Conservation (phyloP, 768 basidiomycete genomes). For the Hemileccinum impolitum region DNA sequence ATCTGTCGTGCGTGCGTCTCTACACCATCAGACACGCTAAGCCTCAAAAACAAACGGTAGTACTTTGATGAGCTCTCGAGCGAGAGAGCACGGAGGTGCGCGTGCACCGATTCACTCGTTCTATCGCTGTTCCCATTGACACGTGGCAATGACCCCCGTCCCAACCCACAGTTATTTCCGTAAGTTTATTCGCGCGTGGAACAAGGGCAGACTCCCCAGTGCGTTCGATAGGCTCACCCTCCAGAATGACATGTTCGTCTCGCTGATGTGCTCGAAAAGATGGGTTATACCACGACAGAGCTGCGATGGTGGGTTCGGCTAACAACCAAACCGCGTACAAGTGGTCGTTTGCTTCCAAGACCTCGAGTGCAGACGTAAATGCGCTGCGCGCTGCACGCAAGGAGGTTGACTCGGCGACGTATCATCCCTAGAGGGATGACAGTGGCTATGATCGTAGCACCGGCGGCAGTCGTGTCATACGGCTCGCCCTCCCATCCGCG, state of each 20-base stretch:
- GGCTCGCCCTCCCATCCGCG: conserved; percentile 66
- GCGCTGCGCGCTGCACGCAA: conserved; percentile 58
- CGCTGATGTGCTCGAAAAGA: conserved; percentile 21
- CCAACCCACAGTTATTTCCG: conserved; percentile 70
- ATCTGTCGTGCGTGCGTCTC: conserved; percentile 29
- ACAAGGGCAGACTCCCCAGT: conserved; percentile 72
- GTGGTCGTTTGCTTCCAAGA: conserved; percentile 80
- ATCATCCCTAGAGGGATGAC: conserved; percentile 22
- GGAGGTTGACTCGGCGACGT: conserved; percentile 50
- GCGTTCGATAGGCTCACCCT: neutral
- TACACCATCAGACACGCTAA: neutral
- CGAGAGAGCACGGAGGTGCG: conserved; percentile 75
- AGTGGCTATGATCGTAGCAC: conserved; percentile 27
- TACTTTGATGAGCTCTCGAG: conserved; percentile 86
- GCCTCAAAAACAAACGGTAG: conserved; percentile 36
- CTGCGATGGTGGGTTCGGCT: conserved; percentile 50
- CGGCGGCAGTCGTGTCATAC: conserved; percentile 45
- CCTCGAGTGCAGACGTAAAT: conserved; percentile 52
- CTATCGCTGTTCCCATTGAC: conserved; percentile 22
- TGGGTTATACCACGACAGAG: conserved; percentile 59
- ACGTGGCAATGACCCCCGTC: conserved; percentile 7
- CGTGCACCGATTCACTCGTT: conserved; percentile 17
- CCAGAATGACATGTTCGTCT: neutral
- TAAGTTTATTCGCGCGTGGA: conserved; percentile 93
- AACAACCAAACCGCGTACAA: conserved; percentile 79